These are phyloP conservation scores for Talaromyces liani DNA, from an alignment of 495 filamentous ascomycete genomes.

Conservation along the genomic window DNA sequence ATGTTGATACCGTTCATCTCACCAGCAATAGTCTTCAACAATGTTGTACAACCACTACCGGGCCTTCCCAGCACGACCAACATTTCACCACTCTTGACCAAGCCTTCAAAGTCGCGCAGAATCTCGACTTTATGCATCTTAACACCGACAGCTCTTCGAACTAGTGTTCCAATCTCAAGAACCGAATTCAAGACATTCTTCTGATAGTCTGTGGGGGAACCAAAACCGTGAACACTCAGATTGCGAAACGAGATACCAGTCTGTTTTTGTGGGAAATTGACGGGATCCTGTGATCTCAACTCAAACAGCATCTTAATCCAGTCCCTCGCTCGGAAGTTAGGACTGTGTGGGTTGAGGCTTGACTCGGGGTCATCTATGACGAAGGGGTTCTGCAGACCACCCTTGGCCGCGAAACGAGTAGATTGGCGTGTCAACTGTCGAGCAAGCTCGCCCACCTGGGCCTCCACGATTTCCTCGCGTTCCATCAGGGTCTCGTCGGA, in stretches of 20 bases:
- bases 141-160: slow-evolving; percentile 34
- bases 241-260: slow-evolving; percentile 49
- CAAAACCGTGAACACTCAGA: slow-evolving; percentile 71
- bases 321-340: slow-evolving; percentile 41
- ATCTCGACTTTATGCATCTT: slow-evolving; percentile 55
- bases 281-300: slow-evolving; percentile 39
- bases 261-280: slow-evolving; percentile 34
- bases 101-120: slow-evolving; percentile 66
- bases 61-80: slow-evolving; percentile 71
- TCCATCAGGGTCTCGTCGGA: slow-evolving; percentile 27
- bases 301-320: slow-evolving; percentile 47
- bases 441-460: slow-evolving; percentile 36
- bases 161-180: slow-evolving; percentile 43
- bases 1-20: slow-evolving; percentile 68
- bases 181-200: slow-evolving; percentile 69
- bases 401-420: slow-evolving; percentile 24
- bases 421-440: slow-evolving; percentile 42
- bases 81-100: slow-evolving; percentile 76
- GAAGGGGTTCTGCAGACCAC: slow-evolving; percentile 38
- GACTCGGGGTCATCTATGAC: slow-evolving; percentile 32
- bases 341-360: slow-evolving; percentile 35
- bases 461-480: slow-evolving; percentile 28
- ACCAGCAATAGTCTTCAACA: slow-evolving; percentile 73
- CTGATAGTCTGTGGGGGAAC: slow-evolving; percentile 71
- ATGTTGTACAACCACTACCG: slow-evolving; percentile 70